Evolutionary conservation across 2,329 filamentous ascomycete species (phyloP).

Genomic region (Lasiodiplodia hormozganensis): DNA sequence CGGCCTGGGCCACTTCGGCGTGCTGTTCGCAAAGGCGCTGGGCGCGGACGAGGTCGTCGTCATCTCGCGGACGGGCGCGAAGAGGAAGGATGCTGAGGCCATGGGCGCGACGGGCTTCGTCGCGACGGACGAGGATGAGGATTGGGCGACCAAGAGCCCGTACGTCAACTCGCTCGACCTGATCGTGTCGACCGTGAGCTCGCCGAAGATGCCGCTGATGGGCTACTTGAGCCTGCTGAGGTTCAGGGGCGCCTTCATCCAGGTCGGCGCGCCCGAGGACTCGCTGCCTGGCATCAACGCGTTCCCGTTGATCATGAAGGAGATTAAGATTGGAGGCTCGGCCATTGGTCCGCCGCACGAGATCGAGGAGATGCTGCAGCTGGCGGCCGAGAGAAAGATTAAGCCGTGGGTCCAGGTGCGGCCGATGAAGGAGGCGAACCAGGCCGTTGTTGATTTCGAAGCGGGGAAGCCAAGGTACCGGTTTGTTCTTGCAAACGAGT

Average conservation of each 20-base stretch:
- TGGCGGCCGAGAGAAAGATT: constrained; percentile 65
- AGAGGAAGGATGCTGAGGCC: constrained; percentile 65
- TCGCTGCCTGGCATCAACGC: constrained; percentile 61
- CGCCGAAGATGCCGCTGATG: constrained; percentile 66
- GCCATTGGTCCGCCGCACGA: constrained; percentile 62
- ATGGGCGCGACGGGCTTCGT: constrained; percentile 68
- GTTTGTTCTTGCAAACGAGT: constrained; percentile 47
- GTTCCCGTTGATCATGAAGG: constrained; percentile 65
- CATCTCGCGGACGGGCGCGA: constrained; percentile 66
- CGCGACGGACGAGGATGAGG: constrained; percentile 62
- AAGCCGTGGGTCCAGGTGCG: constrained; percentile 68
- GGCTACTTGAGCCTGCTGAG: constrained; percentile 68
- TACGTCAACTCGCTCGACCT: constrained; percentile 59
- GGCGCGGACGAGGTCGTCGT: constrained; percentile 71
- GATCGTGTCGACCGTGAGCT: constrained; percentile 65
- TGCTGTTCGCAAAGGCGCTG: constrained; percentile 74
- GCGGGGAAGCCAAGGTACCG: constrained; percentile 60
- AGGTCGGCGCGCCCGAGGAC: constrained; percentile 71
- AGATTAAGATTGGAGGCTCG: constrained; percentile 53
- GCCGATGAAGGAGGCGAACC: constrained; percentile 63
- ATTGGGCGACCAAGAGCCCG: constrained; percentile 61
- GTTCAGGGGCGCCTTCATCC: constrained; percentile 66
- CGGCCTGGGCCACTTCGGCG: constrained; percentile 75
- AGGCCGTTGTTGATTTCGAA: constrained; percentile 65
- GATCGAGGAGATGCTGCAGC: constrained; percentile 67